Percentiles rank a stretch among this genome's conserved stretches.
phyloP scores from a whole-genome alignment of 495 filamentous ascomycete species.

The Annulohypoxylon stygium region DNA sequence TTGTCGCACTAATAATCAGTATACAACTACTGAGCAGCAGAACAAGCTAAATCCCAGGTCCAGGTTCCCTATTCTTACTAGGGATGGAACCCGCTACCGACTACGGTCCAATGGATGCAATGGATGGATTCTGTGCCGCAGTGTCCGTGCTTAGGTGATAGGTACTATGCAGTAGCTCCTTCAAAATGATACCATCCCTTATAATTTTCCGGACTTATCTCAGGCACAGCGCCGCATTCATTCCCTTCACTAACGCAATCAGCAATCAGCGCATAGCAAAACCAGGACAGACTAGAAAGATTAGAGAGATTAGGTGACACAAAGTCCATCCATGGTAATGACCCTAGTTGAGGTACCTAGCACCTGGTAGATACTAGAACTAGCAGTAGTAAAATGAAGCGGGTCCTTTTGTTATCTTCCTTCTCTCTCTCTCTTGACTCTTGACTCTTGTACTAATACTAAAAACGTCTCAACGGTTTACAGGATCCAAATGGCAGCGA shows the following conservation, averaged over 20 bases:
- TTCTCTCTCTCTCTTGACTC: neutral
- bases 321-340: conserved; percentile 1
- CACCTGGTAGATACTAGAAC: too few species aligned
- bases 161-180: neutral
- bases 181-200: conserved; percentile 20
- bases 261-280: neutral
- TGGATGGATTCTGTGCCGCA: conserved; percentile 9
- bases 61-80: conserved; percentile 2
- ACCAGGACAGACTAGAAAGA: neutral
- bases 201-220: conserved; percentile 4
- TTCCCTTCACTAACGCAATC: conserved; percentile 4
- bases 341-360: neutral
- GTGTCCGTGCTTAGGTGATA: conserved; percentile 1
- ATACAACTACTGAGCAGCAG: neutral
- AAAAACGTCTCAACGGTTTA: too few species aligned
- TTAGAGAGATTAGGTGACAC: conserved; percentile 12
- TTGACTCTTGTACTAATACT: neutral
- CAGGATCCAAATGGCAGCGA: conserved; percentile 1
- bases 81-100: neutral
- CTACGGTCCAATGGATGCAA: neutral
- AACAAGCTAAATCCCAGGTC: conserved; percentile 9
- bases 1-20: neutral
- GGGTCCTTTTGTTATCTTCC: conserved; percentile 8
- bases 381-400: conserved; percentile 23
- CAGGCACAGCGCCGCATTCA: conserved; percentile 12